Conservation (phyloP, 495 filamentous ascomycete species). For the Tuber borchii region DNA sequence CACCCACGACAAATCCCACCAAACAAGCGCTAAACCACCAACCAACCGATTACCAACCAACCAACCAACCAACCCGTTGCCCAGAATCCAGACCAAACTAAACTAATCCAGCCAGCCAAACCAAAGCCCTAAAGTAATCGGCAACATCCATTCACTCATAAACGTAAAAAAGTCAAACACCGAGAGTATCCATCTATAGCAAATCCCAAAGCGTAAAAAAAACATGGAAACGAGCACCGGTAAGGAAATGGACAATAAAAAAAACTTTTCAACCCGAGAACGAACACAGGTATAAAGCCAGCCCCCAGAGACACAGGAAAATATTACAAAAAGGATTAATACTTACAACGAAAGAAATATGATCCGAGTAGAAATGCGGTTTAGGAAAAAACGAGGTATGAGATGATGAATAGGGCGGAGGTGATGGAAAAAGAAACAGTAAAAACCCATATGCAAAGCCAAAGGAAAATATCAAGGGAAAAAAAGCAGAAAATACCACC, state of each 20-base stretch:
- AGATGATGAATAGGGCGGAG: slow-evolving; percentile 18
- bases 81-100: not conserved
- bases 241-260: slow-evolving; percentile 1
- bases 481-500: slow-evolving; percentile 28
- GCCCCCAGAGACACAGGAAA: slow-evolving; percentile 18
- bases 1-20: not conserved
- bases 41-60: not conserved
- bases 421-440: slow-evolving; percentile 23
- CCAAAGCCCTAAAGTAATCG: not conserved
- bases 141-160: slow-evolving; percentile 1
- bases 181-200: slow-evolving; percentile 4
- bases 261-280: slow-evolving; percentile 9
- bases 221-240: not conserved
- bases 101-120: not conserved
- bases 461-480: slow-evolving; percentile 19
- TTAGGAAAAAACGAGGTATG: not conserved
- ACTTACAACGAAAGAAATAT: slow-evolving; percentile 31
- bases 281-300: not conserved
- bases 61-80: not conserved
- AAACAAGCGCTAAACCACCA: not conserved
- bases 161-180: slow-evolving; percentile 7
- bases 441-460: slow-evolving; percentile 10
- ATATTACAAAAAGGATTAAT: slow-evolving; percentile 38
- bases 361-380: slow-evolving; percentile 12
- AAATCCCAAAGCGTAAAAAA: slow-evolving; percentile 8